A percentile compares a stretch with the other conserved stretches of the same genome.
Evolutionary conservation across 208 protist species (phyloP).

Genomic region (Crithidia bombi): DNA sequence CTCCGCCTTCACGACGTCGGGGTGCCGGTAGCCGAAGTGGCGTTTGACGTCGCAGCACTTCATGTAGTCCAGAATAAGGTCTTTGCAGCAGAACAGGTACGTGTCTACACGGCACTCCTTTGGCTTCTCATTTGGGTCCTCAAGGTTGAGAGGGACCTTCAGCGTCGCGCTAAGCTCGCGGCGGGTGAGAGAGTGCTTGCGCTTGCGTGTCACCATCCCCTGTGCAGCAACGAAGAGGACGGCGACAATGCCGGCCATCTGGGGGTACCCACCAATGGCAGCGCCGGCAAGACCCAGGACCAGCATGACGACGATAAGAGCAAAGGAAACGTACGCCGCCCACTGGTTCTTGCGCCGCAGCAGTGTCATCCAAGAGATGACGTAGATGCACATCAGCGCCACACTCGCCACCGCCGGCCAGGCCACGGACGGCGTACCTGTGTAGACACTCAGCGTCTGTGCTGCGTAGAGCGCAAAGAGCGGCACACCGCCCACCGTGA

Average conservation of each 20-base stretch:
- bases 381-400: constrained; percentile 62
- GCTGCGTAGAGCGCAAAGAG: constrained; percentile 76
- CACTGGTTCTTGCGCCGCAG: constrained; percentile 73
- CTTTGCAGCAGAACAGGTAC: constrained; percentile 83
- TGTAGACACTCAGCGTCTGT: constrained; percentile 58
- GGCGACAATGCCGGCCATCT: constrained; percentile 42
- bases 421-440: constrained; percentile 49
- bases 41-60: constrained; percentile 71
- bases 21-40: constrained; percentile 79
- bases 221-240: constrained; percentile 73
- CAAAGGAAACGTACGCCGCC: constrained; percentile 58
- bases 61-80: constrained; percentile 69
- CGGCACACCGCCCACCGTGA: constrained; percentile 79
- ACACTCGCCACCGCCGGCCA: constrained; percentile 72
- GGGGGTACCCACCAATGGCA: constrained; percentile 40
- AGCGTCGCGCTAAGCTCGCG: constrained; percentile 51
- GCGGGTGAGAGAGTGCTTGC: constrained; percentile 61
- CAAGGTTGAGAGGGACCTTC: constrained; percentile 29
- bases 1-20: constrained; percentile 70
- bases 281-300: constrained; percentile 56
- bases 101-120: constrained; percentile 51
- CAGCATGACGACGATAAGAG: constrained; percentile 59
- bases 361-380: constrained; percentile 75
- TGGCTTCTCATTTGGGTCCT: constrained; percentile 43
- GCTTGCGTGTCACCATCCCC: constrained; percentile 80